Percentiles rank a stretch among this genome's conserved stretches.
These are phyloP conservation scores for Acanthamoeba healyi DNA, from an alignment of 208 protist species.

Conservation along the genomic window DNA sequence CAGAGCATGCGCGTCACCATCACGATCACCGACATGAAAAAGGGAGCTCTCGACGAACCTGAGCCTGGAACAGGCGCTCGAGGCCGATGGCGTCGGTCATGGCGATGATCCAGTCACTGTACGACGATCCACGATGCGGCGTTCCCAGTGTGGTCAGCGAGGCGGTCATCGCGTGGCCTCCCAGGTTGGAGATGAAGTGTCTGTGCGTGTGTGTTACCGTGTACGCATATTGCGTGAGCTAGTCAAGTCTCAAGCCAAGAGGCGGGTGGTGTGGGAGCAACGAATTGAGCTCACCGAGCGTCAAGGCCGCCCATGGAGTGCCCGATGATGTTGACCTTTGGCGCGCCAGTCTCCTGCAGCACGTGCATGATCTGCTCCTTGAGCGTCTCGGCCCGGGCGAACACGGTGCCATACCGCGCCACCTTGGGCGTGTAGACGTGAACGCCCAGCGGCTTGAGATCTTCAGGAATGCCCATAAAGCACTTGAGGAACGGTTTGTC, in stretches of 20 bases:
- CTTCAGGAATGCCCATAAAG: slow-evolving; percentile 16
- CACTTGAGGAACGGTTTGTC: slow-evolving; percentile 19
- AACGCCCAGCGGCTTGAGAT: not conserved
- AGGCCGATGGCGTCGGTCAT: slow-evolving; percentile 2
- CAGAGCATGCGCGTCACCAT: no score
- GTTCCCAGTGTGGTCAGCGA: slow-evolving; percentile 14
- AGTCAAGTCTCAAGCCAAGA: no score
- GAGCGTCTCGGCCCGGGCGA: not conserved
- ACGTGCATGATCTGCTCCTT: slow-evolving; percentile 4
- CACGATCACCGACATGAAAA: no score
- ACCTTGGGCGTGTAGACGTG: slow-evolving; percentile 24
- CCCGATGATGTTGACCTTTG: slow-evolving; percentile 31
- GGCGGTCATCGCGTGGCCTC: not conserved
- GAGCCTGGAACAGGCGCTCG: not conserved
- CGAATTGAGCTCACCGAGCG: not conserved
- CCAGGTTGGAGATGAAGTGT: slow-evolving; percentile 17
- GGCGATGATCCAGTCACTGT: slow-evolving; percentile 44
- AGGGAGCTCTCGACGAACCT: not conserved
- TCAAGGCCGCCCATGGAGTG: slow-evolving; percentile 41
- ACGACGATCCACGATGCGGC: not conserved
- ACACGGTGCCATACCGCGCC: slow-evolving; percentile 3
- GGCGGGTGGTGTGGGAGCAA: no score
- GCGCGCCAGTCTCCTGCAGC: not conserved
- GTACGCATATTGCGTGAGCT: not conserved
- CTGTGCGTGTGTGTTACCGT: not conserved